These are phyloP conservation scores for Coniochaeta sp. DNA, from an alignment of 2,329 filamentous ascomycete species.

Conservation along the genomic window DNA sequence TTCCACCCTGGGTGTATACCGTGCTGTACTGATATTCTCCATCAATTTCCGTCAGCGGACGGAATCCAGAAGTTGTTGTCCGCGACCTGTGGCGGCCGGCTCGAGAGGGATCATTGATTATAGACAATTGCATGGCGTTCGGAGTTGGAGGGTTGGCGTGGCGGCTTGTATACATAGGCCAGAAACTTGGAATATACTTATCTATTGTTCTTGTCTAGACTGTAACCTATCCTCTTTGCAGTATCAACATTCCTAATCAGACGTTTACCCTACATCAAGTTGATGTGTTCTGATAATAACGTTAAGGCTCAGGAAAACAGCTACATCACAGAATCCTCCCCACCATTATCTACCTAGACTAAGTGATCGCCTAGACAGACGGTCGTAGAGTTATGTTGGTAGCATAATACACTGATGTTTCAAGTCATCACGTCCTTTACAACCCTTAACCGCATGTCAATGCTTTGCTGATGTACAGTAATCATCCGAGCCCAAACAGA, in stretches of 20 bases:
- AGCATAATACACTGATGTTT: neutral
- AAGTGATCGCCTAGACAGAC: neutral
- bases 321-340: too few relatives aligned
- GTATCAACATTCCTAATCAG: neutral
- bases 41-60: too few relatives aligned
- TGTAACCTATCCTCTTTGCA: neutral
- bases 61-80: neutral
- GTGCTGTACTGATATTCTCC: neutral
- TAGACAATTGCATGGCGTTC: neutral
- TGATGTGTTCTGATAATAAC: too few relatives aligned
- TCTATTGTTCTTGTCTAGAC: neutral
- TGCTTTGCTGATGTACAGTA: neutral
- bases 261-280: neutral
- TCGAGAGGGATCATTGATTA: neutral
- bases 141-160: neutral
- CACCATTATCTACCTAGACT: neutral
- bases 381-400: neutral
- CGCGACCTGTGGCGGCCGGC: neutral
- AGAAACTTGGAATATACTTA: neutral
- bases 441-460: neutral
- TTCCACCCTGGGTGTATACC: neutral
- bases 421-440: neutral
- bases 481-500: neutral
- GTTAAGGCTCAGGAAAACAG: too few relatives aligned
- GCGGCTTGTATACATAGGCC: neutral